Evolutionary conservation across 208 protist species (phyloP), one percentile per base, ranked within the genome.

Genomic region (Leishmania guyanensis): DNA sequence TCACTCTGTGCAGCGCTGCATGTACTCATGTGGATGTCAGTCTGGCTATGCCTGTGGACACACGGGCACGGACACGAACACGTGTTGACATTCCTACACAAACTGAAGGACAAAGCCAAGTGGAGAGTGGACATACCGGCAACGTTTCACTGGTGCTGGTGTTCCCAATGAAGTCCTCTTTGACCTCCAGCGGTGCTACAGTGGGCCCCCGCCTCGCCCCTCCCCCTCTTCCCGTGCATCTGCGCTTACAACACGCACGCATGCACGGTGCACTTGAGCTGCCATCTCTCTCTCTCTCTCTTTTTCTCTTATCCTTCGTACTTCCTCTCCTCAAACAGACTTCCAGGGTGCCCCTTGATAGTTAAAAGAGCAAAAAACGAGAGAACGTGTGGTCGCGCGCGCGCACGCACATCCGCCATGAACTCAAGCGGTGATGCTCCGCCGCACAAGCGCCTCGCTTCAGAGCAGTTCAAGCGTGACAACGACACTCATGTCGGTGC

Each of bases 401-500:
- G 48, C 36, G n/a, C 17, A 5, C 46, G n/a, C 72, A 10, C n/a
- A 4, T 10, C 68, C n/a, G 26, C 3, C 68, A 73, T 73, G 68
- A 62, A 14, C 53, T 51, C 56, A 4, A 77, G 16, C 9, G 39
- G 77, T 53, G 81, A 58, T 33, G 75, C 56, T 16, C 68, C 81
- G 36, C 69, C 81, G n/a, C 48, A 65, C 36, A 83, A 86, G 50
- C 77, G 77, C 17, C n/a, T 51, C 9, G 74, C 74, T 5, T 48
- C 74, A 22, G 81, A 88, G 53, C 51, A 76, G 26, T 46, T 48
- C 5, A 79, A 17, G 50, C 2, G 58, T 58, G 60, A 53, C 80
- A 48, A 36, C 46, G 3, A 20, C 39, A 86, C 83, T 46, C 60
- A 54, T 43, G 56, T n/a, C 4, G 73, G 78, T 66, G 58, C 62